These are phyloP conservation scores for Aureobasidium namibiae DNA, from an alignment of 2,329 filamentous ascomycete species.

Conservation along the genomic window DNA sequence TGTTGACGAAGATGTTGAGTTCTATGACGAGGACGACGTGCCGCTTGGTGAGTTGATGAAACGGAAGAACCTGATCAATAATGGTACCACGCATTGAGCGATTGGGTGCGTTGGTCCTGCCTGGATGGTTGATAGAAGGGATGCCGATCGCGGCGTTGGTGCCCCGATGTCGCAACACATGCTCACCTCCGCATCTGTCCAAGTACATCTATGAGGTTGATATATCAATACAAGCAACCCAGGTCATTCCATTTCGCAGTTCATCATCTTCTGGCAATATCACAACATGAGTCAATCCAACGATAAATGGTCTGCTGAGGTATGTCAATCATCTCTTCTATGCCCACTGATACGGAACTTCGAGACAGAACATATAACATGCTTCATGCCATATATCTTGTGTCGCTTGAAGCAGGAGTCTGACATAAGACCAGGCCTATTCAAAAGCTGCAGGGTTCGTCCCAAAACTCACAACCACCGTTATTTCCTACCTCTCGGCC, in stretches of 20 bases:
- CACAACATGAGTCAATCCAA: background rate
- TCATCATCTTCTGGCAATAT: too few relatives aligned
- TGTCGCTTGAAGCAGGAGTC: too few relatives aligned
- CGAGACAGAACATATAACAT: too few relatives aligned
- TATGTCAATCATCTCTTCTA: background rate
- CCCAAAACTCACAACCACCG: conserved; percentile 31
- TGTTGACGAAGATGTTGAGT: conserved; percentile 68
- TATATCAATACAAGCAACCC: background rate
- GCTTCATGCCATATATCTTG: too few relatives aligned
- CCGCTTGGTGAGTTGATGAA: conserved; percentile 61
- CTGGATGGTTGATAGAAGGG: background rate
- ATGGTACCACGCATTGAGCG: background rate
- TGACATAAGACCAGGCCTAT: conserved; percentile 22
- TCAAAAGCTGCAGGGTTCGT: conserved; percentile 33
- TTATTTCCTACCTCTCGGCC: conserved; percentile 30
- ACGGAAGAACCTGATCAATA: conserved; percentile 34
- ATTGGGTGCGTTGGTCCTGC: background rate
- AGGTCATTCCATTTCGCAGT: too few relatives aligned
- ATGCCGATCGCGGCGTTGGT: background rate
- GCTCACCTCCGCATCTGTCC: background rate
- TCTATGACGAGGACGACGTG: conserved; percentile 59
- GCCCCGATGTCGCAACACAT: background rate
- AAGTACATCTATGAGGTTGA: background rate
- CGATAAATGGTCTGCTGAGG: conserved; percentile 11
- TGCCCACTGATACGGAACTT: background rate